Evolutionary conservation across 352 stramenopile species (phyloP), one percentile per base, ranked within the genome.

Genomic region (Paralagenidium karlingii): DNA sequence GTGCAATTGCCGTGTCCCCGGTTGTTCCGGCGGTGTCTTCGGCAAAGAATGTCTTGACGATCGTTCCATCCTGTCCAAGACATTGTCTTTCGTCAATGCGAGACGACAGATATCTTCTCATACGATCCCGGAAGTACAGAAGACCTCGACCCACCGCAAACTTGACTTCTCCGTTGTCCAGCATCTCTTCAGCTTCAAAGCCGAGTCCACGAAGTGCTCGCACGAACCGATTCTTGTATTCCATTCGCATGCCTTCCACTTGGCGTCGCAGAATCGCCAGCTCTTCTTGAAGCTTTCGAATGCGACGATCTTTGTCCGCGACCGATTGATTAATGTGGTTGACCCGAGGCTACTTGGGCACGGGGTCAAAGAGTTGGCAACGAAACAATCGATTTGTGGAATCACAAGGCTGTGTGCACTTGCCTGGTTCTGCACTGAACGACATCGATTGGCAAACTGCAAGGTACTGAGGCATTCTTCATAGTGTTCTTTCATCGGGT

Each of bases 381-480:
- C 7, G 7, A 36, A 3, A 47, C 10, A 34, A 10, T n/a, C n/a
- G n/a, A n/a, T n/a, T n/a, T n/a, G n/a, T n/a, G n/a, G n/a, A n/a
- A n/a, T n/a, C 1, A 3, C n/a, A 27, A 10, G n/a, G 9, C 21
- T 16, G 16, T 27, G 9, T 34, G 7, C 8, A 15, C 34, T 30
- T 51, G 73, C 67, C 31, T 94, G 74, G 41, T 96, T 95, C 31
- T 92, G 74, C 25, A 94, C 84, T 1, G 79, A 92, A 47, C 84
- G 76, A 44, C 80, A 94, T 19, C 82, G 71, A 37, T 96, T 94
- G 4, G 84, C 84, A 49, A 96, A 94, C 50, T 96, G 82, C 2
- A 94, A 59, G 5, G 84, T 94, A 31, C 75, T 82, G 3, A 96
- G 62, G 48, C 82, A 94, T 34, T 94, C 82, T 50, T 94, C 82